Conservation (phyloP, 208 protist species). For the Leishmania gerbilli region DNA sequence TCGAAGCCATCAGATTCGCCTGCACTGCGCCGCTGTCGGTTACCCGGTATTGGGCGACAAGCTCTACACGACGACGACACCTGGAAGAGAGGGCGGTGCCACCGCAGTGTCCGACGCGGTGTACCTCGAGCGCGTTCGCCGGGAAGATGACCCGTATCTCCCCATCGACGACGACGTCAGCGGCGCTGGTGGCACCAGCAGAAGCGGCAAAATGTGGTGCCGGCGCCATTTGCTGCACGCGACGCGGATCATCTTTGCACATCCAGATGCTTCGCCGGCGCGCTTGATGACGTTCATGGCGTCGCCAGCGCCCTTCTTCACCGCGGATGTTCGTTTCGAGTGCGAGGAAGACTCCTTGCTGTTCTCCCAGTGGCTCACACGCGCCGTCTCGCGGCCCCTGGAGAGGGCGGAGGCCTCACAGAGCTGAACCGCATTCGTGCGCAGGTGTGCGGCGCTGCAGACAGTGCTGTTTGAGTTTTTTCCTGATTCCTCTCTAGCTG, state of each 20-base stretch:
- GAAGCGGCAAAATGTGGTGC: constrained; percentile 14
- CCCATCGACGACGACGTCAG: not conserved
- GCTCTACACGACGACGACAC: constrained; percentile 64
- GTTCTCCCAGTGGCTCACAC: constrained; percentile 1
- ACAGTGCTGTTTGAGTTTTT: not conserved
- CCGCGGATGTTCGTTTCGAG: constrained; percentile 34
- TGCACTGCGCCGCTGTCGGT: constrained; percentile 77
- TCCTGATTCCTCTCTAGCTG: not conserved
- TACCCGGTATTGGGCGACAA: constrained; percentile 87
- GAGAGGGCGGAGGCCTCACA: not conserved
- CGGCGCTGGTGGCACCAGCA: not conserved
- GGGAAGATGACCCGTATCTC: constrained; percentile 15
- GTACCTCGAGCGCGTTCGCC: constrained; percentile 61
- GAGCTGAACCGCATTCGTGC: not conserved
- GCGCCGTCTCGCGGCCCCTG: not conserved
- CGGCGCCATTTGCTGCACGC: constrained; percentile 78
- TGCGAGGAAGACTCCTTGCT: not conserved
- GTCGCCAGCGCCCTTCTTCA: constrained; percentile 45
- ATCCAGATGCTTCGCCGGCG: constrained; percentile 28
- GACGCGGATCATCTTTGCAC: constrained; percentile 44
- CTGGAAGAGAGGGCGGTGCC: constrained; percentile 32
- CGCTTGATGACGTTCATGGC: constrained; percentile 32
- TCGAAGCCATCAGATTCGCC: constrained; percentile 88
- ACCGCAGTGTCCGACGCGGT: constrained; percentile 60
- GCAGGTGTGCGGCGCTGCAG: not conserved